Evolutionary conservation across 306 rosid genomes (phyloP).

Genomic region (Betula pendula): DNA sequence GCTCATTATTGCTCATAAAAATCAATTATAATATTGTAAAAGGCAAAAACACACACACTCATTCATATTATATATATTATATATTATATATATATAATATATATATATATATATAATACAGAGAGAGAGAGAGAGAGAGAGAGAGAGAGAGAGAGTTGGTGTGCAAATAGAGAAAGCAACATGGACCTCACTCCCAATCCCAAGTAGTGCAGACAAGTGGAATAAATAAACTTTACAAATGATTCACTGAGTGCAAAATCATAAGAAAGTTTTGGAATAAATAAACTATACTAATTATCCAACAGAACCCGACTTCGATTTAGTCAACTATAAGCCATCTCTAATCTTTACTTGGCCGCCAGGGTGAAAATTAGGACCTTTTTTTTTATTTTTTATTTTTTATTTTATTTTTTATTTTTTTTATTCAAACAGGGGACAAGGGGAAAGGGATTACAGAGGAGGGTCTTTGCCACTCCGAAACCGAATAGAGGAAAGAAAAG

Average conservation of each 20-base stretch:
- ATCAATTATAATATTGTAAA: neutral
- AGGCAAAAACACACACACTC: neutral
- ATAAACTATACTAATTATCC: neutral
- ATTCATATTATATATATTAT: too few relatives aligned
- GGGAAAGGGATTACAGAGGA: too few relatives aligned
- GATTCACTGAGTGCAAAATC: constrained; percentile 27
- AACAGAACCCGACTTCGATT: neutral
- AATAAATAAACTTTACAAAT: constrained; percentile 14
- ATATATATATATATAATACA: too few relatives aligned
- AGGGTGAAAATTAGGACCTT: too few relatives aligned
- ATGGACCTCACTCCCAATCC: constrained; percentile 33
- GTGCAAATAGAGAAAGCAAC: constrained; percentile 16
- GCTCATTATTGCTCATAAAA: constrained; percentile 14
- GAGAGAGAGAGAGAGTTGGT: constrained; percentile 1
- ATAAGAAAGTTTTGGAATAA: neutral
- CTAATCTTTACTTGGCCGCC: neutral
- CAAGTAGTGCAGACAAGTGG: constrained; percentile 39
- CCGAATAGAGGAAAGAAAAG: too few relatives aligned
- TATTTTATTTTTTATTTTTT: too few relatives aligned
- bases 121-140: neutral
- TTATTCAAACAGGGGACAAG: too few relatives aligned
- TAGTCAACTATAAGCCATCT: constrained; percentile 23
- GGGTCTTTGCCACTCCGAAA: too few relatives aligned
- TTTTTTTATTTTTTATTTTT: too few relatives aligned
- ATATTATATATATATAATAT: too few relatives aligned